These are phyloP conservation scores for Linnemannia elongata DNA, from an alignment of 192 early-diverging fungal genomes.

Conservation along the genomic window DNA sequence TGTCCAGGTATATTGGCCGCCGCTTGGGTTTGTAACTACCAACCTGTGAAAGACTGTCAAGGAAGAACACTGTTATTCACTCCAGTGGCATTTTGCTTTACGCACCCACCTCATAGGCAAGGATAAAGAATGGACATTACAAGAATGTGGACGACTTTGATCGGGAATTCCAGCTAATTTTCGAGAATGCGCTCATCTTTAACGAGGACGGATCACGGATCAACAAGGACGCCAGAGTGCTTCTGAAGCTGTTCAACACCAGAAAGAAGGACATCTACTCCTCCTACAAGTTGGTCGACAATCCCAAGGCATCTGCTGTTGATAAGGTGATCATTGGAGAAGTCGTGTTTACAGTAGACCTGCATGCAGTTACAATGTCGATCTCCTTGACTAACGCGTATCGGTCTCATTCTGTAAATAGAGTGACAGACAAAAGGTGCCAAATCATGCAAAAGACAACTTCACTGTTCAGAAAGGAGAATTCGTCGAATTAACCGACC, in stretches of 20 bases:
- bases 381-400: background rate
- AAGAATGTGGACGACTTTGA: slow-evolving; percentile 79
- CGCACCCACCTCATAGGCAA: slow-evolving; percentile 54
- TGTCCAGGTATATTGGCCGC: slow-evolving; percentile 65
- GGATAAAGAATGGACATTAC: slow-evolving; percentile 76
- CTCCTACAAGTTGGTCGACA: slow-evolving; percentile 36
- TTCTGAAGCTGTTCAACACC: slow-evolving; percentile 58
- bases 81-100: background rate
- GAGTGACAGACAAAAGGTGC: slow-evolving; percentile 30
- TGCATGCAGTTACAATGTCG: background rate
- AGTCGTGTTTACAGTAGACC: background rate
- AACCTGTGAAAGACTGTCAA: background rate
- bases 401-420: background rate
- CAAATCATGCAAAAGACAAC: slow-evolving; percentile 10
- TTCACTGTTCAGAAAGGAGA: slow-evolving; percentile 36
- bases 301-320: slow-evolving; percentile 8
- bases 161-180: slow-evolving; percentile 84
- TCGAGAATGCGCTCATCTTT: slow-evolving; percentile 92
- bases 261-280: slow-evolving; percentile 46
- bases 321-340: slow-evolving; percentile 24
- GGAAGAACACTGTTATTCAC: background rate
- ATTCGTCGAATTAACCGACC: slow-evolving; percentile 41
- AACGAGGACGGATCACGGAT: slow-evolving; percentile 89
- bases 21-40: background rate
- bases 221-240: slow-evolving; percentile 78